A percentile compares a stretch with the other conserved stretches of the same genome.
These are phyloP conservation scores for Colletotrichum limetticola DNA, from an alignment of 2,329 filamentous ascomycete genomes.

Conservation along the genomic window DNA sequence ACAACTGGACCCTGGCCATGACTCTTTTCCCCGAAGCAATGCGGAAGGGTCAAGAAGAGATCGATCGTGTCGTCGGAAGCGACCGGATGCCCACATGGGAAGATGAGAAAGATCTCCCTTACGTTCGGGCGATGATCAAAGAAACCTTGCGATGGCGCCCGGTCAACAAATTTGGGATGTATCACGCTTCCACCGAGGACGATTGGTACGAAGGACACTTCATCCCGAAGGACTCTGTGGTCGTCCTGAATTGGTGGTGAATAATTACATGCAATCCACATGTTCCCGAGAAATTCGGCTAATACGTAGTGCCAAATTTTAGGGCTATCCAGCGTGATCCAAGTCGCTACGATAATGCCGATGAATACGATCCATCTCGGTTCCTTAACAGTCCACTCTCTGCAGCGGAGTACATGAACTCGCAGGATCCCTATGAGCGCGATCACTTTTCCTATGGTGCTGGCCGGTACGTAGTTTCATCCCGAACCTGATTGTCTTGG, in stretches of 20 bases:
- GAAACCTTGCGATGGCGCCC: constrained; percentile 67
- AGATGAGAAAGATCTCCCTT: constrained; percentile 60
- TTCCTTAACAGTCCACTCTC: too few relatives aligned
- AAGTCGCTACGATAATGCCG: too few relatives aligned
- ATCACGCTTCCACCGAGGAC: constrained; percentile 46
- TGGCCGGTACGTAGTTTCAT: too few relatives aligned
- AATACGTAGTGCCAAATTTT: too few relatives aligned
- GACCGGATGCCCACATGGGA: constrained; percentile 58
- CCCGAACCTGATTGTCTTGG: too few relatives aligned
- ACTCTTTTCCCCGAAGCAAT: constrained; percentile 57
- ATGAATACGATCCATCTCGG: neutral
- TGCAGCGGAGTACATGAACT: too few relatives aligned
- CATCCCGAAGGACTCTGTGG: constrained; percentile 1
- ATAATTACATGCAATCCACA: too few relatives aligned
- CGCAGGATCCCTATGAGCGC: too few relatives aligned
- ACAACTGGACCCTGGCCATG: constrained; percentile 50
- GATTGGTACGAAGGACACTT: constrained; percentile 5
- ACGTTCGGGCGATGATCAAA: constrained; percentile 63
- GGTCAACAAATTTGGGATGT: constrained; percentile 55
- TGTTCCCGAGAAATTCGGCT: too few relatives aligned
- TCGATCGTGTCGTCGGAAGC: constrained; percentile 61
- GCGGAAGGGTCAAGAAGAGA: constrained; percentile 59
- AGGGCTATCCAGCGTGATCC: too few relatives aligned
- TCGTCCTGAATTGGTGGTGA: neutral
- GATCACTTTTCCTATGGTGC: too few relatives aligned